A percentile compares a stretch with the other conserved stretches of the same genome.
These are phyloP conservation scores for Arthrocladium fulminans DNA, from an alignment of 2,329 filamentous ascomycete species.

Conservation along the genomic window DNA sequence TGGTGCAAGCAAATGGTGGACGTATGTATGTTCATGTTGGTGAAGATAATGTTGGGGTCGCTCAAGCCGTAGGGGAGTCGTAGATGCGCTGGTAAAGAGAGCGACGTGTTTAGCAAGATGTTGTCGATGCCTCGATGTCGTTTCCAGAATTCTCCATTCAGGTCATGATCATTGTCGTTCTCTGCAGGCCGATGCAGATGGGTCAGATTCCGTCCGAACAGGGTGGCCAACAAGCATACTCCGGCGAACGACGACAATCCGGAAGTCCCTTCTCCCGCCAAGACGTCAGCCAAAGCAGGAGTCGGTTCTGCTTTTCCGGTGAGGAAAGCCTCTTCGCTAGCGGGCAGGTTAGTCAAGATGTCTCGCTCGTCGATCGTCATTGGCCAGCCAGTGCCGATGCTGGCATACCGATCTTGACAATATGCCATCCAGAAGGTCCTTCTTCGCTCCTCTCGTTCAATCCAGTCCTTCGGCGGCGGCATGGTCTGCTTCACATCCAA, in stretches of 20 bases:
- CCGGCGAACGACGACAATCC: slow-evolving; percentile 70
- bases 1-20: slow-evolving; percentile 97
- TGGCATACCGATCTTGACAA: slow-evolving; percentile 81
- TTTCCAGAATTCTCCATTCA: slow-evolving; percentile 93
- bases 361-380: slow-evolving; percentile 89
- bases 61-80: slow-evolving; percentile 67
- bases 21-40: slow-evolving; percentile 95
- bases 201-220: slow-evolving; percentile 83
- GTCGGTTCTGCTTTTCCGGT: slow-evolving; percentile 67
- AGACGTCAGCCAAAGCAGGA: slow-evolving; percentile 50
- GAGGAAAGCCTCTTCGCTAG: slow-evolving; percentile 75
- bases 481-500: slow-evolving; percentile 90
- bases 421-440: slow-evolving; percentile 95
- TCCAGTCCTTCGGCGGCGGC: slow-evolving; percentile 81
- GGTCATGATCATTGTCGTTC: slow-evolving; percentile 73
- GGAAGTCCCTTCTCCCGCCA: slow-evolving; percentile 61
- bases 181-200: slow-evolving; percentile 81
- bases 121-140: slow-evolving; percentile 84
- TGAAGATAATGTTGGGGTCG: slow-evolving; percentile 80
- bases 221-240: slow-evolving; percentile 73
- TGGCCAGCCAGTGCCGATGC: slow-evolving; percentile 94
- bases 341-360: slow-evolving; percentile 75
- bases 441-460: slow-evolving; percentile 80
- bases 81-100: slow-evolving; percentile 71
- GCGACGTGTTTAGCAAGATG: slow-evolving; percentile 75